Conservation (phyloP, 805 yeast species). For the Kockiozyma suomiensis region DNA sequence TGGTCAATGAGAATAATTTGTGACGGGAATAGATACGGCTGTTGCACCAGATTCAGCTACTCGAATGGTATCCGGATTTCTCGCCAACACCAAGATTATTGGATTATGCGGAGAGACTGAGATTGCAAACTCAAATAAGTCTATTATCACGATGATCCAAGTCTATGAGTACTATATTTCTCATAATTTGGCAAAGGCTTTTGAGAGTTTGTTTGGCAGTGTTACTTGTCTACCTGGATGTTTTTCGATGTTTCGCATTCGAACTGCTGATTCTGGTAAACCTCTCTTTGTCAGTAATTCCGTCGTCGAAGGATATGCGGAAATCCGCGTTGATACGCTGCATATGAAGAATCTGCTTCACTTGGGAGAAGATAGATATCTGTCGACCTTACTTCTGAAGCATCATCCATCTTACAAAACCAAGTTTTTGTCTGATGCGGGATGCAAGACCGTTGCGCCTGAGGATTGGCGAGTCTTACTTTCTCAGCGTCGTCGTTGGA, state of each 20-base stretch:
- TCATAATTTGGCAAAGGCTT: conserved; percentile 64
- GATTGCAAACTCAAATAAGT: conserved; percentile 53
- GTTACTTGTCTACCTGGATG: conserved; percentile 71
- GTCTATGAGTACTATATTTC: conserved; percentile 67
- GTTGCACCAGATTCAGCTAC: conserved; percentile 57
- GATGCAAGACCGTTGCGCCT: conserved; percentile 63
- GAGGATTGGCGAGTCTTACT: conserved; percentile 58
- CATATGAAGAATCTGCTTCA: conserved; percentile 63
- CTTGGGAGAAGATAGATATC: conserved; percentile 63
- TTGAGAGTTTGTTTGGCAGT: conserved; percentile 63
- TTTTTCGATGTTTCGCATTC: conserved; percentile 60
- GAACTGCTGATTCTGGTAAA: conserved; percentile 57
- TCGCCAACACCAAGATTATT: conserved; percentile 57
- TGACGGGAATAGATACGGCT: conserved; percentile 47
- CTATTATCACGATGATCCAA: conserved; percentile 63
- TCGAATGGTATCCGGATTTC: conserved; percentile 60
- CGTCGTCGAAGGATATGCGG: conserved; percentile 58
- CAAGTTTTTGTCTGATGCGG: conserved; percentile 59
- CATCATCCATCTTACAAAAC: conserved; percentile 60
- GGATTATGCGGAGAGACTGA: conserved; percentile 67
- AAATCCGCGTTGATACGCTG: conserved; percentile 58
- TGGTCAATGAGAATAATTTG: background rate
- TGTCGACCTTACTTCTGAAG: conserved; percentile 58
- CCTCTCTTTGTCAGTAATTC: conserved; percentile 65
- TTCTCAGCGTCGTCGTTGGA: conserved; percentile 71